Conservation (phyloP, 2,329 filamentous ascomycete species). For the Fusarium fracticaudum region DNA sequence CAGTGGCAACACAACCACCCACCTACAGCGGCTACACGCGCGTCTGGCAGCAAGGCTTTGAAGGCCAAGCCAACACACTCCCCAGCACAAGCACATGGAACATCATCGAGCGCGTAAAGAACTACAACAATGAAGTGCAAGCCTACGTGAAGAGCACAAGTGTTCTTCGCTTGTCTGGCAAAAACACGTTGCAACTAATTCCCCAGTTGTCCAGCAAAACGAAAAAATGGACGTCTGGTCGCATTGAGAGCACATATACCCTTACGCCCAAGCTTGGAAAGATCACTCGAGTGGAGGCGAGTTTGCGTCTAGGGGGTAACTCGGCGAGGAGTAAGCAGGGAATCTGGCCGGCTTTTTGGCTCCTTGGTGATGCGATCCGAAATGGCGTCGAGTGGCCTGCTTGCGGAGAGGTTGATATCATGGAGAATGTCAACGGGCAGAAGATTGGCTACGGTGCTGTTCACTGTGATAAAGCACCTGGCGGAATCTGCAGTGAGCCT, state of each 20-base stretch:
- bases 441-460: conserved; percentile 58
- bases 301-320: conserved; percentile 58
- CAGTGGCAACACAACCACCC: conserved; percentile 51
- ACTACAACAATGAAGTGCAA: conserved; percentile 63
- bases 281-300: conserved; percentile 57
- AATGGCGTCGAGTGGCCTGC: conserved; percentile 60
- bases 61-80: conserved; percentile 47
- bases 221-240: conserved; percentile 62
- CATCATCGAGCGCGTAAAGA: conserved; percentile 51
- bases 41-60: conserved; percentile 57
- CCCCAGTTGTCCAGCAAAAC: conserved; percentile 52
- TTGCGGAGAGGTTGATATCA: conserved; percentile 67
- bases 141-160: conserved; percentile 56
- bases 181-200: conserved; percentile 61
- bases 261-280: conserved; percentile 58
- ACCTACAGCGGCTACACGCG: conserved; percentile 51
- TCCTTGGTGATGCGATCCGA: conserved; percentile 61
- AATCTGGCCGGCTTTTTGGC: conserved; percentile 69
- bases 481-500: conserved; percentile 63
- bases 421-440: conserved; percentile 64
- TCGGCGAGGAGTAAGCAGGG: conserved; percentile 57
- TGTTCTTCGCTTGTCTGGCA: conserved; percentile 63
- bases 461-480: conserved; percentile 59
- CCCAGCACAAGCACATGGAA: conserved; percentile 54
- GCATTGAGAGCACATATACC: conserved; percentile 60